Evolutionary conservation across 352 stramenopile species (phyloP).

Genomic region (Phytophthora idaei): DNA sequence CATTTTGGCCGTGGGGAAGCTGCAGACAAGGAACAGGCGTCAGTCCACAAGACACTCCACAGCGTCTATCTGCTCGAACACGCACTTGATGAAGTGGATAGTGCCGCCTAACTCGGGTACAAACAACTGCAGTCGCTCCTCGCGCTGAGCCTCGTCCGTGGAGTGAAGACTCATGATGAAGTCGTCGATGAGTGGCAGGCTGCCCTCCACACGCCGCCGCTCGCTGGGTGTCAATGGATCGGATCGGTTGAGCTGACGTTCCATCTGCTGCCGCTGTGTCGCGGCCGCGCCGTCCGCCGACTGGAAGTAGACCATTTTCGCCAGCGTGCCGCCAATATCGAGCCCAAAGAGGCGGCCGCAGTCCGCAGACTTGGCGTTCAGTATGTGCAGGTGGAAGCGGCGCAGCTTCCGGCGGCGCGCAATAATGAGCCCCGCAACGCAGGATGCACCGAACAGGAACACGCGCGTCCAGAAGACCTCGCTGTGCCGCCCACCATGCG

Average conservation of each 20-base stretch:
- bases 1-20: constrained; percentile 76
- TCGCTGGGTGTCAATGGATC: constrained; percentile 18
- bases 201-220: constrained; percentile 41
- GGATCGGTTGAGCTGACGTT: constrained; percentile 30
- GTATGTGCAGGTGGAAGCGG: constrained; percentile 71
- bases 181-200: constrained; percentile 57
- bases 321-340: constrained; percentile 93
- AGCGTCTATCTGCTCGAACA: background rate
- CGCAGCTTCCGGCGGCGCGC: constrained; percentile 72
- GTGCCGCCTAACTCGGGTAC: constrained; percentile 87
- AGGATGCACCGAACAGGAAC: constrained; percentile 75
- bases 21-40: constrained; percentile 25
- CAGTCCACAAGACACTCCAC: background rate
- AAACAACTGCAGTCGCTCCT: constrained; percentile 68
- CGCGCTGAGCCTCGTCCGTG: constrained; percentile 52
- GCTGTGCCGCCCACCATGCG: constrained; percentile 23
- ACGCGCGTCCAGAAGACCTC: constrained; percentile 73
- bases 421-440: constrained; percentile 69
- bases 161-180: constrained; percentile 56
- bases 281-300: constrained; percentile 43
- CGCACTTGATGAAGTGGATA: constrained; percentile 93
- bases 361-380: constrained; percentile 71
- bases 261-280: constrained; percentile 37
- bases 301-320: constrained; percentile 95
- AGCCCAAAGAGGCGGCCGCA: constrained; percentile 87